These are phyloP conservation scores for Diaporthe velutina DNA, from an alignment of 2,329 filamentous ascomycete genomes.

Conservation along the genomic window DNA sequence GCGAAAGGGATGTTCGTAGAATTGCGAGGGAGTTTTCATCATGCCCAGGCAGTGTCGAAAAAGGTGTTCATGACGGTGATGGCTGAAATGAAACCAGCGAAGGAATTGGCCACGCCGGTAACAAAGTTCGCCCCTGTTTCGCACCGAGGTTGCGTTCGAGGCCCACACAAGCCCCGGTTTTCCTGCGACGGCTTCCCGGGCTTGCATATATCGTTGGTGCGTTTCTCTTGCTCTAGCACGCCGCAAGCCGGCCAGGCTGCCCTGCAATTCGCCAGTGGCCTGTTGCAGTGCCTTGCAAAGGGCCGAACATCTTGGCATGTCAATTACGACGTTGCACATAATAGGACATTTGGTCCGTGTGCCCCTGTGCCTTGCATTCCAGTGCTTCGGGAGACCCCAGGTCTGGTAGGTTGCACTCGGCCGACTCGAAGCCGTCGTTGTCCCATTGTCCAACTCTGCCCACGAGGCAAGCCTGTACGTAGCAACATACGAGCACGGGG, in stretches of 20 bases:
- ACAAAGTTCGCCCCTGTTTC: conserved; percentile 24
- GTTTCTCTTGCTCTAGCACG: conserved; percentile 18
- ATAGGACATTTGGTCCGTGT: conserved; percentile 27
- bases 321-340: conserved; percentile 23
- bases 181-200: conserved; percentile 20
- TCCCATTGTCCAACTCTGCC: background rate
- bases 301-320: conserved; percentile 25
- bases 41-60: background rate
- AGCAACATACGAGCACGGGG: background rate
- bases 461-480: background rate
- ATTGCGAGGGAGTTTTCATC: background rate
- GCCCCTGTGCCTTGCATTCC: conserved; percentile 28
- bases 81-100: conserved; percentile 5
- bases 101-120: background rate
- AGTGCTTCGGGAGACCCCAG: conserved; percentile 23
- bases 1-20: background rate
- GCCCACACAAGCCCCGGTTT: conserved; percentile 13
- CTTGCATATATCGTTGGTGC: conserved; percentile 14
- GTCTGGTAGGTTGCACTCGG: conserved; percentile 15
- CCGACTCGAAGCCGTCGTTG: background rate
- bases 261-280: conserved; percentile 23
- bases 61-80: background rate
- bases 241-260: background rate
- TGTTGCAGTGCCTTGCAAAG: conserved; percentile 8
- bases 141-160: background rate